Evolutionary conservation across 1,284 basidiomycete genomes (phyloP).

Genomic region (Hymenochaete sp.): DNA sequence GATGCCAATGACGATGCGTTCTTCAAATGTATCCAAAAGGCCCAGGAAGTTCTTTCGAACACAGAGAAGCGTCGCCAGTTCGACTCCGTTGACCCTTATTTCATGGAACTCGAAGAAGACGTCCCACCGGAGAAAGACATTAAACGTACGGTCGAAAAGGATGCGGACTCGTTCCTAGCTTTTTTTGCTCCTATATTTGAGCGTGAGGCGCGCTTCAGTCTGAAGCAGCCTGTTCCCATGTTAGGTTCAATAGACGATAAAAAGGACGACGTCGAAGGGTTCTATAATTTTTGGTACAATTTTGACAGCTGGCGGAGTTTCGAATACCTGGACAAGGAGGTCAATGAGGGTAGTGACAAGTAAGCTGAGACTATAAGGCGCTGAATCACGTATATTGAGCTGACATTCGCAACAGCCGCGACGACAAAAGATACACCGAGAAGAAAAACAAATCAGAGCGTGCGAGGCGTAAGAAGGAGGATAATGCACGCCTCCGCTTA

Average conservation of each 20-base stretch:
- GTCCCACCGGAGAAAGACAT: constrained; percentile 62
- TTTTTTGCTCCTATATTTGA: constrained; percentile 76
- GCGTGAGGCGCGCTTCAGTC: constrained; percentile 88
- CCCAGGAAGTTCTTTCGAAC: constrained; percentile 86
- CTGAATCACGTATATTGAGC: constrained; percentile 12
- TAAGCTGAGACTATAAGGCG: constrained; percentile 29
- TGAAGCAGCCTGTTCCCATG: constrained; percentile 76
- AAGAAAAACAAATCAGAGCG: constrained; percentile 99
- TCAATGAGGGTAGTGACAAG: constrained; percentile 96
- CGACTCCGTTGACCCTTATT: constrained; percentile 87
- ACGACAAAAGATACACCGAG: constrained; percentile 98
- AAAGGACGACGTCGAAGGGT: constrained; percentile 82
- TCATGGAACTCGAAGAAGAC: constrained; percentile 69
- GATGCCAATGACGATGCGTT: constrained; percentile 92
- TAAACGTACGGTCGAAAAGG: constrained; percentile 41
- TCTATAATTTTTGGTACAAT: constrained; percentile 99
- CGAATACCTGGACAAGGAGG: constrained; percentile 98
- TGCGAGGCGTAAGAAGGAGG: constrained; percentile 94
- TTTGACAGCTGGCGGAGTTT: constrained; percentile 98
- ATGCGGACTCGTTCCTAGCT: constrained; percentile 52
- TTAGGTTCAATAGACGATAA: constrained; percentile 68
- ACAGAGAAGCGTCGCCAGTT: constrained; percentile 88
- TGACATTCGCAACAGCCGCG: constrained; percentile 54
- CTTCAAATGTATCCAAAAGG: constrained; percentile 99
- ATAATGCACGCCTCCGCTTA: constrained; percentile 82